Percentiles rank a stretch among this genome's conserved stretches.
Conservation (phyloP, 164 flowering plant genomes). For the Buxus sempervirens region DNA sequence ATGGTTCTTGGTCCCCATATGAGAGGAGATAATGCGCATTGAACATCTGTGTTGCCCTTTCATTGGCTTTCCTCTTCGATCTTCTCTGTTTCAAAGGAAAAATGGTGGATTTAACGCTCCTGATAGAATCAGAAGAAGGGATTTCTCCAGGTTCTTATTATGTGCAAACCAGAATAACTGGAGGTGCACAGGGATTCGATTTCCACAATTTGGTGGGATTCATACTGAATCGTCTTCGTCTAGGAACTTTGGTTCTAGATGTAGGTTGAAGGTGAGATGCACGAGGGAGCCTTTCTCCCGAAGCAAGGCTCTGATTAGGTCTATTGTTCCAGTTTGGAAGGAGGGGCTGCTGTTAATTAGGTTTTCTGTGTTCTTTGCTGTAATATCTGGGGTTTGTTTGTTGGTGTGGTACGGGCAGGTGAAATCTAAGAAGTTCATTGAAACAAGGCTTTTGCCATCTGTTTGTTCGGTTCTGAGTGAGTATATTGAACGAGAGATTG, state of each 20-base stretch:
- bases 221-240: constrained; percentile 38
- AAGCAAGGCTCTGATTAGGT: constrained; percentile 53
- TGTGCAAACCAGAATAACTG: constrained; percentile 40
- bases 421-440: constrained; percentile 61
- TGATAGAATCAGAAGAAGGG: constrained; percentile 22
- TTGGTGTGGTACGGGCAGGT: constrained; percentile 78
- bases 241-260: constrained; percentile 31
- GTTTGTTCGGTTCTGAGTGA: constrained; percentile 74
- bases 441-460: constrained; percentile 79
- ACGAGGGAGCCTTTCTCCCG: constrained; percentile 48
- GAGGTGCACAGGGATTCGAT: constrained; percentile 32
- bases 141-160: constrained; percentile 20
- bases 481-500: constrained; percentile 70
- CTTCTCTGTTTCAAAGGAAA: constrained; percentile 25
- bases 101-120: constrained; percentile 16
- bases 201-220: constrained; percentile 55
- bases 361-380: constrained; percentile 67
- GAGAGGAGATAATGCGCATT: constrained; percentile 46
- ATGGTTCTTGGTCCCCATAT: constrained; percentile 69
- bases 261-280: constrained; percentile 47
- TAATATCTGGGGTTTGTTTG: constrained; percentile 70
- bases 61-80: constrained; percentile 43
- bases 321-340: constrained; percentile 59
- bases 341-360: constrained; percentile 77
- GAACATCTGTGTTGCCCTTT: constrained; percentile 37